Percentiles rank a stretch among this genome's conserved stretches.
Conservation (phyloP, 805 yeast genomes). For the Hanseniaspora occidentalis region DNA sequence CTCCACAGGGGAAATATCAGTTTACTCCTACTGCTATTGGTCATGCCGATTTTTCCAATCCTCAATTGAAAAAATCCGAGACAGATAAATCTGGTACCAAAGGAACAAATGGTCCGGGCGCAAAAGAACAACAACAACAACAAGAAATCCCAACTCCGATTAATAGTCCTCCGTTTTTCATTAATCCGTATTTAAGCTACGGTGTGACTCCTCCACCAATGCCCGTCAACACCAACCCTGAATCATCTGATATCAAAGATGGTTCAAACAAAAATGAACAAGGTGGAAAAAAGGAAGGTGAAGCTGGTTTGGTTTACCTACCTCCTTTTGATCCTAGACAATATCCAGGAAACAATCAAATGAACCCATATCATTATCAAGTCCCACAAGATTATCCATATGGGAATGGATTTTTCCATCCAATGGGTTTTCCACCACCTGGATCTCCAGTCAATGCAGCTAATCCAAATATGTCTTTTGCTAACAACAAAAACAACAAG, state of each 20-base stretch:
- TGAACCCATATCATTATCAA: neutral
- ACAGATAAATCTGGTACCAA: no score
- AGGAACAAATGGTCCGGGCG: neutral
- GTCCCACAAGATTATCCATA: neutral
- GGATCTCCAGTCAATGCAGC: conserved; percentile 4
- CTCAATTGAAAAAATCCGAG: no score
- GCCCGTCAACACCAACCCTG: no score
- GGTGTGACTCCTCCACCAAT: neutral
- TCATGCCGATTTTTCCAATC: no score
- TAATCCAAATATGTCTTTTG: neutral
- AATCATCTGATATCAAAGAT: neutral
- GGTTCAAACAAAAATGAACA: no score
- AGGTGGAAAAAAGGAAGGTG: no score
- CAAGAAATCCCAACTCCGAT: neutral
- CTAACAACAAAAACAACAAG: conserved; percentile 2
- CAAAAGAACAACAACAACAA: neutral
- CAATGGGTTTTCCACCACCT: conserved; percentile 1
- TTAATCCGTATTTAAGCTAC: neutral
- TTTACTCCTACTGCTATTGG: no score
- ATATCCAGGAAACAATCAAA: neutral
- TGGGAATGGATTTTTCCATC: neutral
- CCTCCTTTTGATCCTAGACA: neutral
- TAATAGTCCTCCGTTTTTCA: neutral
- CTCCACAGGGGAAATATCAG: no score
- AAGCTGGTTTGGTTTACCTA: neutral